Base-by-base conservation (phyloP, 805 yeast genomes). In the Tetrapisispora nanseiensis region DNA sequence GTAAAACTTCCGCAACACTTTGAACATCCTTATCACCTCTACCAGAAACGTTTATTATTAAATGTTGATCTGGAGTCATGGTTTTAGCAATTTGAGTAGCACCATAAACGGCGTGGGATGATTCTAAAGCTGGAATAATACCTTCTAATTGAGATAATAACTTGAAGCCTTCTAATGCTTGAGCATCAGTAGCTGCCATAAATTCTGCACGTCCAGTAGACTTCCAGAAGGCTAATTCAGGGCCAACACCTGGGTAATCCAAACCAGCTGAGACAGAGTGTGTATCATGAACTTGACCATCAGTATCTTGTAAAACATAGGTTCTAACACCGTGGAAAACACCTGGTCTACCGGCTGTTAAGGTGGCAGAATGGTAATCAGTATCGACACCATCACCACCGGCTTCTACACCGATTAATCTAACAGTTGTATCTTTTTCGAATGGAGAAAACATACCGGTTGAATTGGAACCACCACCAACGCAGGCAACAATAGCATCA, bases 11-110 rank as follows among this genome's bases (percentile, higher is more conserved):
- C 37, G 98, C 98, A 42, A 92, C 97, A 62, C 89, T 85, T 67
- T 87, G 96, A 31, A 92, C 98, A 64, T 92, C 98, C 70, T 92
- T 92, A 64, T 92, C 98, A 68, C 98, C 99, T 74, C 99, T 85
- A 56, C 99, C 99, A 40, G 96, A 86, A 44, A 92, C 75, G 62
- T 87, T 87, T 59, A 92, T 82, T 46, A 92, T 81, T 45, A 92
- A 70, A 59, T 86, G 78, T 67, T 87, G 74, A 51, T 83, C 95
- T 50, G 79, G 74, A 20, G 74, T 60, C 82, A 92, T 72, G 15
- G 79, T 81, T 70, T 86, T 79, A 24, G 99, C 98, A 39, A 85
- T 72, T 66, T 87, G 76, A 46, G 85, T 71, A 37, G 89, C 99
- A 54, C 96, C 97, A 59, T 72, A 84, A 42, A 92, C 78, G 32